Conservation (phyloP, 1,284 basidiomycete genomes). For the Wolfiporia cocos region DNA sequence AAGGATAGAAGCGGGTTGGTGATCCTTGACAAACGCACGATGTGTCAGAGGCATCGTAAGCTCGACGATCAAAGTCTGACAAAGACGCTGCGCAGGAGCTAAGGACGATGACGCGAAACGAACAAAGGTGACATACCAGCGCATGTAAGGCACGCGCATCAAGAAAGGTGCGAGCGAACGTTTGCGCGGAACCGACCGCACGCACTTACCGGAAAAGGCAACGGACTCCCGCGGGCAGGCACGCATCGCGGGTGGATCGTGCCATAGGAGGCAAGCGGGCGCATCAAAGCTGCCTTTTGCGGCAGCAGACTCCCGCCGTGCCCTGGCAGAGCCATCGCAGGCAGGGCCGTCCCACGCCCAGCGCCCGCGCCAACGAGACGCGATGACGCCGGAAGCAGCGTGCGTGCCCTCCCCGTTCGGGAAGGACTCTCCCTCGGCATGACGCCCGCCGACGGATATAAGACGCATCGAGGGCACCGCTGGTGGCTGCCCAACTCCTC, state of each 20-base stretch:
- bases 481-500: background rate
- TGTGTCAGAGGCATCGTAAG: too few relatives aligned
- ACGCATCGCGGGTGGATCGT: background rate
- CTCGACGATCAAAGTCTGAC: too few relatives aligned
- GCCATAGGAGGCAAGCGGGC: background rate
- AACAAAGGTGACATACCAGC: background rate
- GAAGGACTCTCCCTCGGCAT: background rate
- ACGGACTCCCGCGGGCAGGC: too few relatives aligned
- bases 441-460: background rate
- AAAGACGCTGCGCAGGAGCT: background rate
- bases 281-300: background rate
- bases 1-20: too few relatives aligned
- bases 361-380: background rate
- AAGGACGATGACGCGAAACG: background rate
- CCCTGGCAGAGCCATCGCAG: background rate
- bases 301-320: background rate
- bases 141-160: background rate
- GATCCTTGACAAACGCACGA: too few relatives aligned
- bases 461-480: background rate
- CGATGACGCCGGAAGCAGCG: background rate
- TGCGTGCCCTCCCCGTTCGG: background rate
- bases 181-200: background rate
- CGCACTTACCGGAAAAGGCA: too few relatives aligned
- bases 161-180: background rate
- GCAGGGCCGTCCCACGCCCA: background rate